phyloP scores from a whole-genome alignment of 176 grass and related monocot genomes.

The Chloris gayana region DNA sequence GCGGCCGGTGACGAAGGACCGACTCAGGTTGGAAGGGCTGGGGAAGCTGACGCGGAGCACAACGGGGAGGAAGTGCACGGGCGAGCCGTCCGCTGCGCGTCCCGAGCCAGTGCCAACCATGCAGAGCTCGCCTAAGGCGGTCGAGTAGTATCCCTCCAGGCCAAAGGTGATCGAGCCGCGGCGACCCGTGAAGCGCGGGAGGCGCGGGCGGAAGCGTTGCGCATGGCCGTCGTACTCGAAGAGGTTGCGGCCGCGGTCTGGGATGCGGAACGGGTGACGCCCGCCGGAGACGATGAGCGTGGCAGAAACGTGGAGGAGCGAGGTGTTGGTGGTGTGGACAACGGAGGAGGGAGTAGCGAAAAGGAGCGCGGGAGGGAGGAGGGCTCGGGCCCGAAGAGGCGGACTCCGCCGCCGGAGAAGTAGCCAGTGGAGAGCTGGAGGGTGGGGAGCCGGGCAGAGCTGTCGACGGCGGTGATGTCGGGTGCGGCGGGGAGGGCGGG shows the following conservation, averaged over 20 bases:
- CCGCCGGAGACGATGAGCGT: conserved; percentile 60
- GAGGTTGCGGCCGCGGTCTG: neutral
- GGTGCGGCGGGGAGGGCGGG: conserved; percentile 16
- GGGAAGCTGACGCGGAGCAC: conserved; percentile 63
- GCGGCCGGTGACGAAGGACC: conserved; percentile 57
- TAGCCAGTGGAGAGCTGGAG: conserved; percentile 64
- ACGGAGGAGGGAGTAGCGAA: conserved; percentile 50
- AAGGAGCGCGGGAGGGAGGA: conserved; percentile 45
- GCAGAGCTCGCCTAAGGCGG: conserved; percentile 63
- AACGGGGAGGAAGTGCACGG: conserved; percentile 45
- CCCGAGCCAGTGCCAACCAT: conserved; percentile 71
- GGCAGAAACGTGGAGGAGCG: conserved; percentile 59
- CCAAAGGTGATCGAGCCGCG: conserved; percentile 50
- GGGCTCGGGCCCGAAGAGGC: conserved; percentile 45
- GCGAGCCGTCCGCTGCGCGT: conserved; percentile 35
- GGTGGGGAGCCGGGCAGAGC: neutral
- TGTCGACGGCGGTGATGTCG: conserved; percentile 33
- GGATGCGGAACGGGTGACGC: neutral
- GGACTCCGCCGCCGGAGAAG: conserved; percentile 52
- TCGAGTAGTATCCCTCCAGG: conserved; percentile 74
- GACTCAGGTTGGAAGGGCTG: conserved; percentile 47
- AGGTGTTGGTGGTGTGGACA: conserved; percentile 39
- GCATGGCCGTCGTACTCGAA: conserved; percentile 24
- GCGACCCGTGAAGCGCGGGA: conserved; percentile 42
- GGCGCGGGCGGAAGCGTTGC: conserved; percentile 41